Conservation (phyloP, 2,329 filamentous ascomycete species). For the Pseudocercospora pini-densiflorae region DNA sequence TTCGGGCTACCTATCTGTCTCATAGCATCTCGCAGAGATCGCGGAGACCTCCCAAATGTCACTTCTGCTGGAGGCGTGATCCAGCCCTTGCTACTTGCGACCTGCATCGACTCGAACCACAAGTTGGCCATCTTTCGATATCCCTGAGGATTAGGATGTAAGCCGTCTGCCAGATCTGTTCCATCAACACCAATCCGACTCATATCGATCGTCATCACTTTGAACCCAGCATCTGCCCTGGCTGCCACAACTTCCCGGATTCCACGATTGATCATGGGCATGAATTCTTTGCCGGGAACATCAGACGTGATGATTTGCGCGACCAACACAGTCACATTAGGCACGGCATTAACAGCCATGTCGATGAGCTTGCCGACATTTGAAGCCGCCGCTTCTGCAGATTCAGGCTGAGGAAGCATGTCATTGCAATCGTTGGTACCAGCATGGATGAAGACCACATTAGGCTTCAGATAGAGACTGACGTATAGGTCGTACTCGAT, state of each 20-base stretch:
- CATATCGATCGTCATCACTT: constrained; percentile 19
- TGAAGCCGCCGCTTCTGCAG: constrained; percentile 7
- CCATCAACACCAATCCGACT: constrained; percentile 14
- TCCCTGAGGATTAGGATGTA: constrained; percentile 21
- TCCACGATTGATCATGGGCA: constrained; percentile 11
- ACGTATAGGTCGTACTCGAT: constrained; percentile 6
- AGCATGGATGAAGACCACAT: constrained; percentile 25
- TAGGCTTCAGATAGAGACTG: constrained; percentile 10
- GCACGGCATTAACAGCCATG: constrained; percentile 16
- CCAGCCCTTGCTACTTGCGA: constrained; percentile 11
- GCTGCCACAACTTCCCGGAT: constrained; percentile 11
- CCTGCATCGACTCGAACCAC: constrained; percentile 17
- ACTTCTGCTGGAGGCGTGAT: constrained; percentile 14
- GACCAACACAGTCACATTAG: constrained; percentile 21
- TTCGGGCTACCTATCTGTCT: background rate
- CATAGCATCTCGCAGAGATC: background rate
- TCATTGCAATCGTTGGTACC: constrained; percentile 24
- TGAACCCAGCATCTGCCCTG: constrained; percentile 13
- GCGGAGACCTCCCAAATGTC: background rate
- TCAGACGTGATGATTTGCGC: constrained; percentile 18
- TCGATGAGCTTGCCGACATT: constrained; percentile 24
- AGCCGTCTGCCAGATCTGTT: constrained; percentile 15
- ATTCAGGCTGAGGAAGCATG: constrained; percentile 1
- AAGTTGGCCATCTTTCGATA: constrained; percentile 19
- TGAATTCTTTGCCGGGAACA: background rate